Conservation (phyloP, 768 basidiomycete genomes). For the Leccinum broughii region DNA sequence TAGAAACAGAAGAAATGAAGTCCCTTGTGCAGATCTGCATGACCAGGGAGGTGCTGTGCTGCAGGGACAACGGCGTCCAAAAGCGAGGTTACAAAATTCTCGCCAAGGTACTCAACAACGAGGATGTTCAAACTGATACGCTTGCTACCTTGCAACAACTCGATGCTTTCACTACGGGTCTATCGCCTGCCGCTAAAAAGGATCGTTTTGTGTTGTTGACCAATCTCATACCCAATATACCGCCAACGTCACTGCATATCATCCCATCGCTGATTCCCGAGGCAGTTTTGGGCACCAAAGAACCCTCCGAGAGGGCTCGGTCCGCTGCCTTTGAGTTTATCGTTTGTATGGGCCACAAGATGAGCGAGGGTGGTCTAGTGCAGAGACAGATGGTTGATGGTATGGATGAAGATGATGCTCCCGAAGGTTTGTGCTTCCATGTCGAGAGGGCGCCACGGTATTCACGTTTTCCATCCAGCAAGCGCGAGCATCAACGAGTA, state of each 20-base stretch:
- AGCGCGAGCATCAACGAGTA: constrained; percentile 85
- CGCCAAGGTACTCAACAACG: constrained; percentile 66
- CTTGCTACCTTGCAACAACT: constrained; percentile 65
- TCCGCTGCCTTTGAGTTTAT: constrained; percentile 88
- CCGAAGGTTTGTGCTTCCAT: constrained; percentile 36
- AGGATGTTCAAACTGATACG: constrained; percentile 54
- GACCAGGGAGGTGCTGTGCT: constrained; percentile 65
- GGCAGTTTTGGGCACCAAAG: constrained; percentile 93
- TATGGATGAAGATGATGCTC: constrained; percentile 71
- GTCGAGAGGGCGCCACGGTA: constrained; percentile 2
- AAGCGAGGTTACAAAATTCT: constrained; percentile 94
- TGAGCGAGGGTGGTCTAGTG: constrained; percentile 84
- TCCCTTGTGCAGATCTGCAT: constrained; percentile 71
- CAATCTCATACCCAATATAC: constrained; percentile 65
- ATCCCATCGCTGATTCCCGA: constrained; percentile 91
- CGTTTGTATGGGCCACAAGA: constrained; percentile 89
- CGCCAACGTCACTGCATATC: constrained; percentile 72
- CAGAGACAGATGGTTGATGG: constrained; percentile 74
- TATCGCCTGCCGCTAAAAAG: constrained; percentile 88
- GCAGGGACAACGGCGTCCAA: constrained; percentile 85
- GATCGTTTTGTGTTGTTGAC: constrained; percentile 82
- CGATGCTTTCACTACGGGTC: constrained; percentile 60
- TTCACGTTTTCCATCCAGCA: constrained; percentile 39
- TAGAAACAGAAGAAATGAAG: constrained; percentile 60
- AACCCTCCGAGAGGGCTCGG: constrained; percentile 91